A percentile compares a stretch with the other conserved stretches of the same genome.
Evolutionary conservation across 768 basidiomycete genomes (phyloP).

Genomic region (Suillus paluster): DNA sequence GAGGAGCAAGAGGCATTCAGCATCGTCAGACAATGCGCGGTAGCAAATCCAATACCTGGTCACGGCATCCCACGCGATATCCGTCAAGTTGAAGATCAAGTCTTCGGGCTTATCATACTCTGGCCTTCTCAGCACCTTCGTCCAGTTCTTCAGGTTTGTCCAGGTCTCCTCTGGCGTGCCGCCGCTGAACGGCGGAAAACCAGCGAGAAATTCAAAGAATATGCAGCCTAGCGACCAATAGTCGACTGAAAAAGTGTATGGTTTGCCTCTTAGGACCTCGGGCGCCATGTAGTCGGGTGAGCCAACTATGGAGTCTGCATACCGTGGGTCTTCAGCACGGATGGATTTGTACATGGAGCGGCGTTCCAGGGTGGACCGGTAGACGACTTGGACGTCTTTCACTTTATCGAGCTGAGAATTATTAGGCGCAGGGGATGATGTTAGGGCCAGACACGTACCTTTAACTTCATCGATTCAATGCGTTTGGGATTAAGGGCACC

Average conservation of each 20-base stretch:
- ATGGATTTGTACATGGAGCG: conserved; percentile 94
- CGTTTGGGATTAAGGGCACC: conserved; percentile 93
- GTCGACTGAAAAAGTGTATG: conserved; percentile 95
- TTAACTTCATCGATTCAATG: conserved; percentile 93
- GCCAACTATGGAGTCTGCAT: conserved; percentile 97
- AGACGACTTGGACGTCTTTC: conserved; percentile 89
- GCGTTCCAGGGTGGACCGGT: conserved; percentile 91
- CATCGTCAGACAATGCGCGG: background rate
- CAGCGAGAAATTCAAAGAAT: conserved; percentile 94
- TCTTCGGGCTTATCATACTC: conserved; percentile 97
- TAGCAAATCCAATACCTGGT: conserved; percentile 58
- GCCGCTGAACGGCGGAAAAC: conserved; percentile 98
- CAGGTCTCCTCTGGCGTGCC: conserved; percentile 96
- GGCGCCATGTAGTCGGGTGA: conserved; percentile 99
- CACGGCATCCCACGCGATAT: conserved; percentile 93
- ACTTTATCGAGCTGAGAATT: conserved; percentile 85
- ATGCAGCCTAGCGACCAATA: conserved; percentile 99
- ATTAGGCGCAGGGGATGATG: conserved; percentile 8
- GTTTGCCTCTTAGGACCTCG: conserved; percentile 90
- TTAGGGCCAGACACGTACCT: conserved; percentile 50
- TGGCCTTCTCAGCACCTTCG: conserved; percentile 86
- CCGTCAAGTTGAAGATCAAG: conserved; percentile 92
- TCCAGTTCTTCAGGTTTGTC: conserved; percentile 99
- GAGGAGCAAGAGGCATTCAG: conserved; percentile 6
- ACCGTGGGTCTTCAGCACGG: conserved; percentile 87